Base-by-base conservation (phyloP, 2,329 filamentous ascomycete species). In the Fusarium succisae region DNA sequence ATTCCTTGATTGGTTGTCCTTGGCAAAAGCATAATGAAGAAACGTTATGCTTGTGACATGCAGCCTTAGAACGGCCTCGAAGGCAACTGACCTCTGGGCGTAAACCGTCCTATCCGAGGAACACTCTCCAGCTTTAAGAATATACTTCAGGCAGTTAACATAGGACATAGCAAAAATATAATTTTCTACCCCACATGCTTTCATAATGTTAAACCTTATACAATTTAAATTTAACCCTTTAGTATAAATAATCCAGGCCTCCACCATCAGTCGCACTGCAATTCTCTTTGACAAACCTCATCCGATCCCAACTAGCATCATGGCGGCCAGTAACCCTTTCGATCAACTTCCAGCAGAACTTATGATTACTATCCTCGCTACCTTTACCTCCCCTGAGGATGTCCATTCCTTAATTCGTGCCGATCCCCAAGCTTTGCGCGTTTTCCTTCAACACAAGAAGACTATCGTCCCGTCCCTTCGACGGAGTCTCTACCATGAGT, bases 151-250 rank as follows among this genome's bases (percentile, higher is more conserved):
- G 28, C 28, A 28, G 3, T 9, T n/a, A 8, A 24, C 9, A 4
- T 12, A 1, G 10, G 15, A 24, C 1, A 44, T 2, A 5, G n/a
- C n/a, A 17, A 44, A 44, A 24, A 17, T 32, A 10, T 3, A n/a
- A 18, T 1, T 5, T 10, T 48, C 20, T 7, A 15, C 4, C 13
- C 18, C 4, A 3, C 4, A 22, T 12, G 14, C 45, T 30, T 48
- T 15, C 9, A 30, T 2, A 7, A 8, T 17, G n/a, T 4, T 6
- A 30, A 48, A 22, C 14, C 26, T 30, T 48, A 9, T 11, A 5
- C 3, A 4, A n/a, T n/a, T 30, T 17, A 8, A 48, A 6, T 5
- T 48, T n/a, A 2, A 12, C 10, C 1, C 3, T 22, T 4, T 6
- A 6, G 45, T 48, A 30, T 48, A 48, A 48, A 48, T 17, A 17